phyloP scores from a whole-genome alignment of 345 rosid genomes.

The Gossypium raimondii region DNA sequence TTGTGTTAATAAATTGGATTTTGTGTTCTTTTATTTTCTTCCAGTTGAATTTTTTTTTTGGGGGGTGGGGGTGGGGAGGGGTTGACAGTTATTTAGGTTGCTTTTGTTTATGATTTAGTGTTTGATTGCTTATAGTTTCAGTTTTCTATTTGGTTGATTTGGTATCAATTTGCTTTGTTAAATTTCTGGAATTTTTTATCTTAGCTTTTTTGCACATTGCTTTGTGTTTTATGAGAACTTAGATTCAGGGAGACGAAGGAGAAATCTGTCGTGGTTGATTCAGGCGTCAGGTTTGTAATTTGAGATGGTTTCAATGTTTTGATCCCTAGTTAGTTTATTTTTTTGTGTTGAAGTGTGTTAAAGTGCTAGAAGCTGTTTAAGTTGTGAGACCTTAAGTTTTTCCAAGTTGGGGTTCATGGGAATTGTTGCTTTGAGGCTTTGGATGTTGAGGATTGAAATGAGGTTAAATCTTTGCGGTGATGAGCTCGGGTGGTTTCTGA shows the following conservation, averaged over 20 bases:
- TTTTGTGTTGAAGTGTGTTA: neutral
- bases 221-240: neutral
- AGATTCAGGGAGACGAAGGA: neutral
- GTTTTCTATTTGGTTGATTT: slow-evolving; percentile 5
- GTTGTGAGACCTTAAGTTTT: neutral
- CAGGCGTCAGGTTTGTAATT: neutral
- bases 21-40: slow-evolving; percentile 11
- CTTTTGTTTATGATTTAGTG: slow-evolving; percentile 11
- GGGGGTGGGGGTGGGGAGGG: too few relatives aligned
- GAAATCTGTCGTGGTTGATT: neutral
- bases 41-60: neutral
- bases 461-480: slow-evolving; percentile 17
- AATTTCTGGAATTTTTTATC: slow-evolving; percentile 7
- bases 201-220: neutral
- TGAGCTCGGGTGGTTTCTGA: slow-evolving; percentile 24
- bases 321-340: neutral
- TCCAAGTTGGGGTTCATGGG: slow-evolving; percentile 19
- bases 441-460: slow-evolving; percentile 17
- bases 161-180: neutral
- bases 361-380: neutral
- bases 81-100: slow-evolving; percentile 5
- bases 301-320: neutral
- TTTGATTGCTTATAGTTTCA: neutral
- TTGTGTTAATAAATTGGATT: slow-evolving; percentile 13
- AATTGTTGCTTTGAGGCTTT: slow-evolving; percentile 21